phyloP scores from a whole-genome alignment of 257 asterid species.

The Petrea volubilis region DNA sequence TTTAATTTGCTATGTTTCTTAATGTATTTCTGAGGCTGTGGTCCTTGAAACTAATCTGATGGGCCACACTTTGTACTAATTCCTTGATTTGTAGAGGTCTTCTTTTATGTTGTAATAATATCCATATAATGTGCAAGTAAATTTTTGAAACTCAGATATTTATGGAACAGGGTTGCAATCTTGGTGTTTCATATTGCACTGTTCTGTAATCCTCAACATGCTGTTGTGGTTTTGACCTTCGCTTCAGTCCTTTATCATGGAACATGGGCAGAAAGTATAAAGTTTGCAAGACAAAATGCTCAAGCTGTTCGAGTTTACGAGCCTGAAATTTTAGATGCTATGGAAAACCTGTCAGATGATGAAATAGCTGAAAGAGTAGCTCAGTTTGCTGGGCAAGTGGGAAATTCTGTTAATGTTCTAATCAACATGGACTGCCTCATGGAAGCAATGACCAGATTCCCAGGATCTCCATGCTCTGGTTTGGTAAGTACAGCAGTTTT shows the following conservation, averaged over 20 bases:
- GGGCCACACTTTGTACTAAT: background rate
- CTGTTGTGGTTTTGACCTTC: conserved; percentile 67
- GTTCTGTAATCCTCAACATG: conserved; percentile 59
- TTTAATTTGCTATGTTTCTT: conserved; percentile 15
- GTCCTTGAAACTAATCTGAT: conserved; percentile 1
- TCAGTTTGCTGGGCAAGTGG: conserved; percentile 51
- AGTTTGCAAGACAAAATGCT: conserved; percentile 63
- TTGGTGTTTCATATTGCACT: conserved; percentile 75
- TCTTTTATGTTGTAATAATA: background rate
- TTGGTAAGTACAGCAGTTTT: conserved; percentile 52
- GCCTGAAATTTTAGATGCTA: conserved; percentile 65
- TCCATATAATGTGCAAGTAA: conserved; percentile 3
- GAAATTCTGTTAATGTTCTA: conserved; percentile 46
- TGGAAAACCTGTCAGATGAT: conserved; percentile 50
- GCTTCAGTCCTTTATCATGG: conserved; percentile 79
- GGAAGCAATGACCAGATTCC: conserved; percentile 63
- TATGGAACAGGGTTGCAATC: conserved; percentile 72
- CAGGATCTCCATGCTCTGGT: conserved; percentile 50
- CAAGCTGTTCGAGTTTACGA: conserved; percentile 36
- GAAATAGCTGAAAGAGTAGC: conserved; percentile 65
- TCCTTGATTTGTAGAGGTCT: background rate
- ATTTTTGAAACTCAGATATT: conserved; percentile 15
- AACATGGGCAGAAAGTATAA: conserved; percentile 61
- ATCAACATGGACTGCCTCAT: conserved; percentile 44
- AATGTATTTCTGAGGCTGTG: background rate